A percentile compares a stretch with the other conserved stretches of the same genome.
These are phyloP conservation scores for Scedosporium aurantiacum DNA, from an alignment of 2,329 filamentous ascomycete species.

Conservation along the genomic window DNA sequence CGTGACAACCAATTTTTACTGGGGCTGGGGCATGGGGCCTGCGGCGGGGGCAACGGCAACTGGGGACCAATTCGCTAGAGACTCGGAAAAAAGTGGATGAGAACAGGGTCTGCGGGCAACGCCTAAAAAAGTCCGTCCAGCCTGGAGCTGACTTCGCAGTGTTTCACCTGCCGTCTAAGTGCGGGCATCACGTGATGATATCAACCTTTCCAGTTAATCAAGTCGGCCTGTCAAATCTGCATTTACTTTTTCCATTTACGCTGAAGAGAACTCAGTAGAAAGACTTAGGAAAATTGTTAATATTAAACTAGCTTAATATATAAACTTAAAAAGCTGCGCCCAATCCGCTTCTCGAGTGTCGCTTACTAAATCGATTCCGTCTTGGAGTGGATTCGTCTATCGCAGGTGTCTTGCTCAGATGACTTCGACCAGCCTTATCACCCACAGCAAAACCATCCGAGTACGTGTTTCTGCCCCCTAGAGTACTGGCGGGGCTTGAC, in stretches of 20 bases:
- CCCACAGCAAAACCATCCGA: conserved; percentile 35
- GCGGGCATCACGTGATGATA: too few relatives aligned
- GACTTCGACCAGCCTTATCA: conserved; percentile 44
- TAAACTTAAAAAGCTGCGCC: conserved; percentile 63
- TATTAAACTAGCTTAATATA: background rate
- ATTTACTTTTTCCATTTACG: too few relatives aligned
- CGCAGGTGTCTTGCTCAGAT: conserved; percentile 48
- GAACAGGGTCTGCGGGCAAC: background rate
- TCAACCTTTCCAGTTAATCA: too few relatives aligned
- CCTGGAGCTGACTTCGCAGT: too few relatives aligned
- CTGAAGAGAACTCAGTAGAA: background rate
- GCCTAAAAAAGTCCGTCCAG: too few relatives aligned
- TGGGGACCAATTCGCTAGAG: conserved; percentile 3
- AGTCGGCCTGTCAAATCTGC: too few relatives aligned
- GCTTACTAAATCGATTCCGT: conserved; percentile 70
- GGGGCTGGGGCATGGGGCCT: conserved; percentile 5
- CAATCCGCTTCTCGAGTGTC: conserved; percentile 89
- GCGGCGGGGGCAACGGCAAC: background rate
- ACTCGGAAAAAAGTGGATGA: conserved; percentile 3
- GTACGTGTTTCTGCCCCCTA: conserved; percentile 47
- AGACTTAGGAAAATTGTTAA: background rate
- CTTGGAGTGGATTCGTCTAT: conserved; percentile 43
- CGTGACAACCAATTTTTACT: background rate
- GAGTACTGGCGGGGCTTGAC: conserved; percentile 67
- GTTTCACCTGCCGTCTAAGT: too few relatives aligned